Conservation (phyloP, 768 basidiomycete species). For the Sporobolomyces phaffii region DNA sequence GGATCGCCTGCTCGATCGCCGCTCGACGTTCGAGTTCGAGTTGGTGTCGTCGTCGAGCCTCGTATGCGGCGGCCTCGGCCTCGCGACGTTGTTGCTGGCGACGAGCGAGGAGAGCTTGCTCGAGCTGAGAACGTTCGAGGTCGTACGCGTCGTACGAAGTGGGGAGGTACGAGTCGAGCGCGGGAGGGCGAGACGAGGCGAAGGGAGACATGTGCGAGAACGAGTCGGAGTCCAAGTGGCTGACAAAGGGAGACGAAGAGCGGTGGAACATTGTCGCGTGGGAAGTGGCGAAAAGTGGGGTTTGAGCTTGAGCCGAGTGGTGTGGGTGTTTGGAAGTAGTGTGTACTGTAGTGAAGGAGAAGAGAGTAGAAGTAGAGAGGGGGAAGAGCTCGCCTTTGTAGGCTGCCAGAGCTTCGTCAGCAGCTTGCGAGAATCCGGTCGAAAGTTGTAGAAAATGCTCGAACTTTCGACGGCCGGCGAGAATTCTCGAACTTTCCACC, state of each 20-base stretch:
- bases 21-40: constrained; percentile 1
- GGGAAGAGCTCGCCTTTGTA: background rate
- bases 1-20: constrained; percentile 10
- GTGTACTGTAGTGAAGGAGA: constrained; percentile 1
- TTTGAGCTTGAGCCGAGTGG: too few relatives aligned
- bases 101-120: constrained; percentile 8
- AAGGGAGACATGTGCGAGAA: background rate
- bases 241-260: constrained; percentile 51
- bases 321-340: background rate
- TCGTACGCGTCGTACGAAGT: background rate
- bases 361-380: background rate
- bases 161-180: background rate
- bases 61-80: constrained; percentile 11
- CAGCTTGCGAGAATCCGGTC: background rate
- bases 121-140: background rate
- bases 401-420: background rate
- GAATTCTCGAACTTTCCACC: too few relatives aligned
- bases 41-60: background rate
- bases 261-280: background rate
- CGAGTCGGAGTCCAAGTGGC: background rate
- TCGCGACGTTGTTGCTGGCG: constrained; percentile 3
- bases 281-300: background rate
- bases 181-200: background rate
- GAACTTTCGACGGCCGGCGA: background rate
- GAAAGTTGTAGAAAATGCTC: background rate